Conservation (phyloP, 1,284 basidiomycete species). For the Peniophora sp. region DNA sequence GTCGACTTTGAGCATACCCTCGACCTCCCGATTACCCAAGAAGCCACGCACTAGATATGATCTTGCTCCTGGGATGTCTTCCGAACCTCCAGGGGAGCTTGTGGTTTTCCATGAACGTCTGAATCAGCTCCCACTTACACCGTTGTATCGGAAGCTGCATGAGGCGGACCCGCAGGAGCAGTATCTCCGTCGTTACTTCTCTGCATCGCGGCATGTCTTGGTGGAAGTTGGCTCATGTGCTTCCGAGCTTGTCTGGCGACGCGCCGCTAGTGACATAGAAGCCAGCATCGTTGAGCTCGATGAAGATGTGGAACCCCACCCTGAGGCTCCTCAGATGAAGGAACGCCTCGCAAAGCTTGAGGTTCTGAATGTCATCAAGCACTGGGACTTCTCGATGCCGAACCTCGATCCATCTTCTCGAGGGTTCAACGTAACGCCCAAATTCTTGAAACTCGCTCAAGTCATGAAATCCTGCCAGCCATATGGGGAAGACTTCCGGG, state of each 20-base stretch:
- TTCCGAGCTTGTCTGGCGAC: slow-evolving; percentile 57
- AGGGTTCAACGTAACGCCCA: slow-evolving; percentile 56
- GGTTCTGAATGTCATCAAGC: slow-evolving; percentile 36
- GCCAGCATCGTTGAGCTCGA: slow-evolving; percentile 16
- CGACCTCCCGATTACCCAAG: no score
- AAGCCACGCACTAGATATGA: slow-evolving; percentile 7
- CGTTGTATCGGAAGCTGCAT: slow-evolving; percentile 27
- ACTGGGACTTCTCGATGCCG: slow-evolving; percentile 54
- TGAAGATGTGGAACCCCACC: slow-evolving; percentile 26
- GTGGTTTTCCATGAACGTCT: slow-evolving; percentile 36
- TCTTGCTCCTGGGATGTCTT: background rate
- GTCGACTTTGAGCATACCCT: no score
- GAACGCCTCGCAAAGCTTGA: slow-evolving; percentile 4
- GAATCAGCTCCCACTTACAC: slow-evolving; percentile 16
- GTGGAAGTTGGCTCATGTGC: slow-evolving; percentile 54
- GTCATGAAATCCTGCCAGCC: slow-evolving; percentile 44
- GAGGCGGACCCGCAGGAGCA: slow-evolving; percentile 29
- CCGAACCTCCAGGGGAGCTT: slow-evolving; percentile 27
- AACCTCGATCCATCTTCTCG: slow-evolving; percentile 43
- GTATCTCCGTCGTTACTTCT: slow-evolving; percentile 32
- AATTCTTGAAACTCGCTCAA: slow-evolving; percentile 52
- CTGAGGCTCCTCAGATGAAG: slow-evolving; percentile 8
- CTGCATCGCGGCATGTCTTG: slow-evolving; percentile 35
- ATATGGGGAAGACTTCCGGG: slow-evolving; percentile 49
- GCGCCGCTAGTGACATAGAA: slow-evolving; percentile 34